phyloP scores from a whole-genome alignment of 139 green algal genomes.

The Tetratostichococcus sp. region DNA sequence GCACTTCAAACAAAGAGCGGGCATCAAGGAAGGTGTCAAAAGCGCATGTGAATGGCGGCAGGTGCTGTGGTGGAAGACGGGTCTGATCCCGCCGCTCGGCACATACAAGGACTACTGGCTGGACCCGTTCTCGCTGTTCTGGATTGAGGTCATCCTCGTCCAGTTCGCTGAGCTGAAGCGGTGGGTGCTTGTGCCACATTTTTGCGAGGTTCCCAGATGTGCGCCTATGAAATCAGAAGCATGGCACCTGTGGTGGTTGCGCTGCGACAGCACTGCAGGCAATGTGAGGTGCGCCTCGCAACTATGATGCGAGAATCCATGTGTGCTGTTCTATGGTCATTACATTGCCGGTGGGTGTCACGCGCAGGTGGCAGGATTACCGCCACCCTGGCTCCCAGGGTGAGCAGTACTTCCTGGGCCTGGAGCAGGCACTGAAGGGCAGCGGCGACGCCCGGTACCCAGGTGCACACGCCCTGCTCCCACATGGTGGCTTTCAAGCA shows the following conservation, averaged over 20 bases:
- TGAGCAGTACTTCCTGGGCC: conserved; percentile 95
- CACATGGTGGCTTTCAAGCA: neutral
- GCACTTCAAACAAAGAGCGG: no score
- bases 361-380: conserved; percentile 51
- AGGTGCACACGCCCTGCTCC: conserved; percentile 29
- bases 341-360: neutral
- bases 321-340: no score
- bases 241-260: no score
- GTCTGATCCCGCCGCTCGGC: conserved; percentile 85
- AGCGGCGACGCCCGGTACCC: conserved; percentile 91
- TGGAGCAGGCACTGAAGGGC: conserved; percentile 81
- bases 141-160: conserved; percentile 87
- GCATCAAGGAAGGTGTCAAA: no score
- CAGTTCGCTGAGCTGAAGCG: conserved; percentile 93
- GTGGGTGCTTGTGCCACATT: no score
- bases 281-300: no score
- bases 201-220: no score
- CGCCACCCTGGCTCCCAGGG: conserved; percentile 82
- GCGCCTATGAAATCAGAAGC: no score
- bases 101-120: conserved; percentile 79
- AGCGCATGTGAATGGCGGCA: no score
- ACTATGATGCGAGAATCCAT: no score
- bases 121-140: conserved; percentile 93
- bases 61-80: conserved; percentile 81
- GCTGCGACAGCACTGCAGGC: no score